Evolutionary conservation across 306 rosid species (phyloP).

Genomic region (Cucumis sativus): DNA sequence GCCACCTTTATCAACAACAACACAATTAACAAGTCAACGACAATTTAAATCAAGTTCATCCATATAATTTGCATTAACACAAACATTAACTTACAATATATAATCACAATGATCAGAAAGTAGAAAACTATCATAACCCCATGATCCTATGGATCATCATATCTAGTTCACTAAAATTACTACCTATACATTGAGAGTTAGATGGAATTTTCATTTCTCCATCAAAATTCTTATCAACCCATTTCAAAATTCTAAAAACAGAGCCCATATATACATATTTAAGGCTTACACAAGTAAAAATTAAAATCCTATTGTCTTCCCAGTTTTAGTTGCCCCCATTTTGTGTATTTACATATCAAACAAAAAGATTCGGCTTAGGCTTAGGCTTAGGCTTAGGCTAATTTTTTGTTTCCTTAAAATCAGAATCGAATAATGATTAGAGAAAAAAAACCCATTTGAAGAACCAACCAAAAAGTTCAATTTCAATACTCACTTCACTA

Average conservation of each 20-base stretch:
- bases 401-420: neutral
- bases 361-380: neutral
- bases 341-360: neutral
- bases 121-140: neutral
- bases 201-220: neutral
- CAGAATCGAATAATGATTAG: neutral
- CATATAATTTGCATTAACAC: neutral
- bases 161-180: neutral
- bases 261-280: neutral
- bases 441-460: neutral
- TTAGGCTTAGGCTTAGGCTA: no score
- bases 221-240: neutral
- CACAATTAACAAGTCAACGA: no score
- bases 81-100: neutral
- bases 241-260: neutral
- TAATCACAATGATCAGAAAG: neutral
- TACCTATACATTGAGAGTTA: neutral
- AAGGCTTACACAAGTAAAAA: neutral
- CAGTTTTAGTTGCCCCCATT: neutral
- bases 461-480: neutral
- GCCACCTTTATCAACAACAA: no score
- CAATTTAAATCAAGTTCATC: neutral
- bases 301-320: neutral
- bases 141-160: neutral
- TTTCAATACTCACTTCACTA: slow-evolving; percentile 29